Percentiles rank a stretch among this genome's conserved stretches.
phyloP scores from a whole-genome alignment of 2,329 filamentous ascomycete genomes.

The Trichoderma afroharzianum region DNA sequence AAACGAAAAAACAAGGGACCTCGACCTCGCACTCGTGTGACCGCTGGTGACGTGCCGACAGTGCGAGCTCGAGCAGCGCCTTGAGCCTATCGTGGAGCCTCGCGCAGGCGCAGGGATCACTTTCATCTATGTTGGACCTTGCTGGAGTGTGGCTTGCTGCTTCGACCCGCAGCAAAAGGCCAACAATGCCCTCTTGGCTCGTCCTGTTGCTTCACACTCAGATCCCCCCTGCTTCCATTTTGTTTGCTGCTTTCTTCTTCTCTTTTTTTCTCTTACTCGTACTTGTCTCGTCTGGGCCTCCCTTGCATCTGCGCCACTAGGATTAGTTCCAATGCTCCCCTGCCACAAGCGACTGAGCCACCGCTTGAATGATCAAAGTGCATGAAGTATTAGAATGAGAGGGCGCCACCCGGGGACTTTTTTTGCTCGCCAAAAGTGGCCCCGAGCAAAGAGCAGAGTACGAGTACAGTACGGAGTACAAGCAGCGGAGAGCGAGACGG shows the following conservation, averaged over 20 bases:
- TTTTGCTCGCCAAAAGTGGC: background rate
- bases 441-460: background rate
- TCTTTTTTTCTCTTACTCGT: background rate
- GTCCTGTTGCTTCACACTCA: background rate
- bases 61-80: constrained; percentile 13
- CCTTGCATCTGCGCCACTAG: constrained; percentile 1
- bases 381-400: background rate
- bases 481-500: background rate
- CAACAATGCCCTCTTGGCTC: constrained; percentile 7
- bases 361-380: background rate
- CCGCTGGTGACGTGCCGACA: constrained; percentile 17
- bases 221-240: background rate
- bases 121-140: constrained; percentile 9
- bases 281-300: background rate
- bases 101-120: constrained; percentile 26
- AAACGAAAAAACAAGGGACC: background rate
- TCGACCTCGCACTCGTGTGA: background rate
- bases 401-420: background rate
- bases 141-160: constrained; percentile 3
- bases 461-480: background rate
- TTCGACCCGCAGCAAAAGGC: background rate
- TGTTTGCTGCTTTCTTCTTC: background rate
- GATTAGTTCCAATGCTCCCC: background rate
- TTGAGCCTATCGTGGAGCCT: constrained; percentile 34
- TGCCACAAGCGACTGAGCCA: constrained; percentile 10